Evolutionary conservation across 2,329 filamentous ascomycete genomes (phyloP).

Genomic region (Zymoseptoria ardabiliae): DNA sequence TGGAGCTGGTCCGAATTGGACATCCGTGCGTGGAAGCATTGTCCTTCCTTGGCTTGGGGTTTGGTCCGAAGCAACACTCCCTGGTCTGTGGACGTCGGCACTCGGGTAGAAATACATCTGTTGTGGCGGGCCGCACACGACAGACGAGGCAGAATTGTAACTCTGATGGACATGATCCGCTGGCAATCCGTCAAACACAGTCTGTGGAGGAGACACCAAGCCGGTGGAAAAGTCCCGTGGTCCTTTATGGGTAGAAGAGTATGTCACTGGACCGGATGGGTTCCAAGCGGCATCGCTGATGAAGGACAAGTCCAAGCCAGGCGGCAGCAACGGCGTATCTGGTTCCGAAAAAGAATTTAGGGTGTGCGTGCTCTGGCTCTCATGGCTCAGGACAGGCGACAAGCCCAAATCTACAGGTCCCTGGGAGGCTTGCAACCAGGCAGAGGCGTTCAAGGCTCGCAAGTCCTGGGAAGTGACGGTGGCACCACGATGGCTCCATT

Average conservation of each 20-base stretch:
- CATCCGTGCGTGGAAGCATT: constrained; percentile 21
- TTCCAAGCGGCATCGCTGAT: constrained; percentile 21
- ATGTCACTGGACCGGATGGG: constrained; percentile 9
- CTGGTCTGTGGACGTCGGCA: not conserved
- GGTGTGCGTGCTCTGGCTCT: constrained; percentile 29
- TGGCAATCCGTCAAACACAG: constrained; percentile 2
- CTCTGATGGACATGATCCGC: constrained; percentile 1
- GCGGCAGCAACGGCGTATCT: constrained; percentile 21
- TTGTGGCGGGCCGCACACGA: not conserved
- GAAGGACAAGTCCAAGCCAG: constrained; percentile 25
- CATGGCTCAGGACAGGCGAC: constrained; percentile 31
- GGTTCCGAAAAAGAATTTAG: constrained; percentile 24
- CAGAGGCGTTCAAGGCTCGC: constrained; percentile 14
- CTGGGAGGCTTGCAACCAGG: constrained; percentile 19
- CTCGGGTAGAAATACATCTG: constrained; percentile 1
- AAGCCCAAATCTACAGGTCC: constrained; percentile 28
- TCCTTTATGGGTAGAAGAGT: constrained; percentile 3
- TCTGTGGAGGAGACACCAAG: constrained; percentile 6
- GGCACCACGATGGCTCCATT: constrained; percentile 15
- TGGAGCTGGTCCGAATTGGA: constrained; percentile 7
- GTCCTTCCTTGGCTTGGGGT: constrained; percentile 11
- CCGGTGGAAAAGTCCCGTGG: constrained; percentile 2
- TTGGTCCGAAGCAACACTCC: not conserved
- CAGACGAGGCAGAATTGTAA: constrained; percentile 1
- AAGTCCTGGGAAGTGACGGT: constrained; percentile 15